Percentiles rank a stretch among this genome's conserved stretches.
Conservation (phyloP, 495 filamentous ascomycete genomes). For the Penicillium desertorum region DNA sequence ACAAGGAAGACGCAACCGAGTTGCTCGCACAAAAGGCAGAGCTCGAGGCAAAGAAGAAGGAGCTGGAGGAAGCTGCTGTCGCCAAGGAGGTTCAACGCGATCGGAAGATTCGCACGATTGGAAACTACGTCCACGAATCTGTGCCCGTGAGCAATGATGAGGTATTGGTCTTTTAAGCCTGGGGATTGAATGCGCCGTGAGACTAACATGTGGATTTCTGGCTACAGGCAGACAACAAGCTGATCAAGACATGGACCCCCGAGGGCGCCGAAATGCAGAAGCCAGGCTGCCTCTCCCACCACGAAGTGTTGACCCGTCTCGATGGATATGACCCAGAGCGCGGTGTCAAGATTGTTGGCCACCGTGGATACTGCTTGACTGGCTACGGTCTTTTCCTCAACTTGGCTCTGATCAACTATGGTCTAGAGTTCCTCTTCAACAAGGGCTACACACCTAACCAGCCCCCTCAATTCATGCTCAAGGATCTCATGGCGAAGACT, state of each 20-base stretch:
- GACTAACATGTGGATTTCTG: conserved; percentile 1
- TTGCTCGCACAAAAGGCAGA: conserved; percentile 71
- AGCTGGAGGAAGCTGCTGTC: conserved; percentile 65
- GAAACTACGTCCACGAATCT: conserved; percentile 89
- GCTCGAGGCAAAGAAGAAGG: conserved; percentile 78
- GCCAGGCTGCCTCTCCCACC: conserved; percentile 76
- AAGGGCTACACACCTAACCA: conserved; percentile 84
- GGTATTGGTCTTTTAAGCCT: conserved; percentile 36
- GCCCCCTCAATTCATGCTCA: conserved; percentile 94
- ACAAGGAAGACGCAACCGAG: conserved; percentile 78
- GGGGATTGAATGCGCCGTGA: neutral
- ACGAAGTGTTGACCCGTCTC: conserved; percentile 84
- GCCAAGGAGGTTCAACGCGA: conserved; percentile 73
- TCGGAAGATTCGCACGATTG: conserved; percentile 77
- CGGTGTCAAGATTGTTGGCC: conserved; percentile 91
- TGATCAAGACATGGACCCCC: conserved; percentile 77
- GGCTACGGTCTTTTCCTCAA: conserved; percentile 93
- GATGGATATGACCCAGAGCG: conserved; percentile 94
- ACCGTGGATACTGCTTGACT: conserved; percentile 90
- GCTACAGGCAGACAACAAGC: conserved; percentile 70
- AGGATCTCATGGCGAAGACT: conserved; percentile 97
- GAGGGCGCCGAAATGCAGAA: conserved; percentile 68
- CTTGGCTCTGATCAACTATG: conserved; percentile 89
- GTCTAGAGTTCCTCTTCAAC: conserved; percentile 77
- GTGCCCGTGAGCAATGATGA: conserved; percentile 92